phyloP scores from a whole-genome alignment of 495 filamentous ascomycete species.

The Physcia stellaris region DNA sequence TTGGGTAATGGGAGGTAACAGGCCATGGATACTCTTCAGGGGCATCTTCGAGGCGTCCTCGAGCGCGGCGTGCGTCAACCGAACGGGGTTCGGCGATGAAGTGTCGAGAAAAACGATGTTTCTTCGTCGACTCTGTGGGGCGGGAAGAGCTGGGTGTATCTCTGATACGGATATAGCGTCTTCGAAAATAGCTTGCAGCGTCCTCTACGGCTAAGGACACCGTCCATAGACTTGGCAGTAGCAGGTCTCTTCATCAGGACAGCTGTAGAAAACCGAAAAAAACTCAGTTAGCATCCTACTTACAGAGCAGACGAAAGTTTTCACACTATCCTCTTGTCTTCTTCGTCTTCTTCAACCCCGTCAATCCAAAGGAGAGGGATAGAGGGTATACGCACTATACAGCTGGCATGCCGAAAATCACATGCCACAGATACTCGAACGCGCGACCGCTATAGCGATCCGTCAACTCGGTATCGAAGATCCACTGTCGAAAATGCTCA shows the following conservation, averaged over 20 bases:
- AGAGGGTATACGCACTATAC: conserved; percentile 26
- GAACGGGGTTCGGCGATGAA: too few relatives aligned
- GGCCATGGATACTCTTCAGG: too few relatives aligned
- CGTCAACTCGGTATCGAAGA: conserved; percentile 41
- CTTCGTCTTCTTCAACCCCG: too few relatives aligned
- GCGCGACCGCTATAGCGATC: conserved; percentile 47
- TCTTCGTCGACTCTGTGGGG: too few relatives aligned
- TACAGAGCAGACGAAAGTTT: not conserved
- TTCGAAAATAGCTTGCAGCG: too few relatives aligned
- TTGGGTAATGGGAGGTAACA: too few relatives aligned
- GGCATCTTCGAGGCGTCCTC: too few relatives aligned
- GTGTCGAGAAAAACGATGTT: too few relatives aligned
- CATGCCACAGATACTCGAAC: conserved; percentile 64
- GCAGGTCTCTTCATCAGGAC: conserved; percentile 32
- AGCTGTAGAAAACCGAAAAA: conserved; percentile 17
- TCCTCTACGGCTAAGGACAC: too few relatives aligned
- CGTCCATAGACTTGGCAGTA: conserved; percentile 36
- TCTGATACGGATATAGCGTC: too few relatives aligned
- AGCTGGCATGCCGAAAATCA: conserved; percentile 38
- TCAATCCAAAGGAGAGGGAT: not conserved
- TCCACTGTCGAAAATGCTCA: conserved; percentile 40
- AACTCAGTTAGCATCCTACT: not conserved
- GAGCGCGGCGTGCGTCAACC: too few relatives aligned
- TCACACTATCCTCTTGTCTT: not conserved
- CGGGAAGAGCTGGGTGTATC: too few relatives aligned